Evolutionary conservation across 768 basidiomycete species (phyloP).

Genomic region (Tricholoma hemisulphureum): DNA sequence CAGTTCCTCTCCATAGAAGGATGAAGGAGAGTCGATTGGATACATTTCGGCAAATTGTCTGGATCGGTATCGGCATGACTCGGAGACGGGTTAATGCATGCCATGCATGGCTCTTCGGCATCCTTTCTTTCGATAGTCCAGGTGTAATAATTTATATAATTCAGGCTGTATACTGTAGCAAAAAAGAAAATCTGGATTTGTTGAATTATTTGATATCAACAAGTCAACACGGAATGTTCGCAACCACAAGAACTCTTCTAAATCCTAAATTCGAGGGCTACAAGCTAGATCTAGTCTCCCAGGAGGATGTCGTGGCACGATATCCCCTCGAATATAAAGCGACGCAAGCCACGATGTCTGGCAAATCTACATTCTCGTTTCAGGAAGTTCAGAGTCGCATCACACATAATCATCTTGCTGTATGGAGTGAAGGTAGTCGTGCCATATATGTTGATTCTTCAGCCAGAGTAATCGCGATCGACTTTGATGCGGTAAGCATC

Average conservation of each 20-base stretch:
- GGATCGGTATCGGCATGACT: neutral
- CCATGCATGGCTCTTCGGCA: no score
- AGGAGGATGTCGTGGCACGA: slow-evolving; percentile 52
- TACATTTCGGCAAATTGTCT: slow-evolving; percentile 6
- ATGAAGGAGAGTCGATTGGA: slow-evolving; percentile 18
- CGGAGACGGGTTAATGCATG: no score
- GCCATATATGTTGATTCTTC: slow-evolving; percentile 70
- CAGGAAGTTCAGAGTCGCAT: slow-evolving; percentile 84
- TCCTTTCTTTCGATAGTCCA: no score
- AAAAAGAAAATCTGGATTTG: no score
- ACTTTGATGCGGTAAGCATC: slow-evolving; percentile 54
- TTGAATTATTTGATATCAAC: no score
- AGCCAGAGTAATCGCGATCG: slow-evolving; percentile 58
- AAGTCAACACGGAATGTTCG: slow-evolving; percentile 29
- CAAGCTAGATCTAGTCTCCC: slow-evolving; percentile 60
- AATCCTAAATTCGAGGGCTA: slow-evolving; percentile 89
- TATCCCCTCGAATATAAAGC: slow-evolving; percentile 54
- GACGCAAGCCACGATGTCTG: slow-evolving; percentile 61
- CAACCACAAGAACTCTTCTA: slow-evolving; percentile 51
- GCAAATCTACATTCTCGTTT: slow-evolving; percentile 63
- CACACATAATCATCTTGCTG: slow-evolving; percentile 75
- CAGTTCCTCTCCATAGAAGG: slow-evolving; percentile 52
- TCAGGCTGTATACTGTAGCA: no score
- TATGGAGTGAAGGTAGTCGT: slow-evolving; percentile 42
- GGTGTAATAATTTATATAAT: no score